Base-by-base conservation (phyloP, 768 basidiomycete species). In the Tylopilus plumbeoviolaceoides region DNA sequence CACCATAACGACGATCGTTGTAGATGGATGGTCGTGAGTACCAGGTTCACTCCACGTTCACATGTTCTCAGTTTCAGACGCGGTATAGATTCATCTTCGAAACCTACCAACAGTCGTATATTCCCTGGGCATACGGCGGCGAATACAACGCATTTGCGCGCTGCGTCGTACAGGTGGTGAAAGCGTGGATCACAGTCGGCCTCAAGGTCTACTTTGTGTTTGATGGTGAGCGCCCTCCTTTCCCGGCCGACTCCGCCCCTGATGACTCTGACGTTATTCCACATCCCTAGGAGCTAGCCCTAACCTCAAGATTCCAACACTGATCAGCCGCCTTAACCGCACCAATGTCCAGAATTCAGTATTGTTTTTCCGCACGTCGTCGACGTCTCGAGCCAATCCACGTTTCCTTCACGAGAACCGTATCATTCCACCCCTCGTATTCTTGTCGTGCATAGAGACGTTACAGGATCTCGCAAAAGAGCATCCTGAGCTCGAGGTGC, bases 11-110 rank as follows among this genome's bases (percentile, higher is more conserved):
- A 73, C 80, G 30, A 72, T 91, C 54, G 84, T 93, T 9, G 79
- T 92, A 46, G 90, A 93, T 71, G 90, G 81, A 42, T 90, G 85
- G 88, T 91, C 90, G 90, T 92, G 67, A 83, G 90, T 84, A 42
- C 2, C 45, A 41, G 5, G 28, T 38, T 12, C 21, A 45, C 38
- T 27, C 21, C 23, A 41, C 48, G 51, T 53, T 38, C 33, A 44
- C 46, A 54, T 25, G 10, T 50, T 39, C 56, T 30, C 30, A 30
- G 10, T 30, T 15, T 51, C 44, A 49, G 6, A 54, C 50, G 28
- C 42, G 44, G 47, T 36, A 39, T 57, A 92, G 90, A 35, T 89
- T 93, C 69, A 87, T 92, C 55, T 91, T 84, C 64, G 77, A 80
- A 57, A 52, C 91, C 20, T 76, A 87, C 54, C 69, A 77, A 27